Evolutionary conservation across 306 rosid species (phyloP).

Genomic region (Rosa persica): DNA sequence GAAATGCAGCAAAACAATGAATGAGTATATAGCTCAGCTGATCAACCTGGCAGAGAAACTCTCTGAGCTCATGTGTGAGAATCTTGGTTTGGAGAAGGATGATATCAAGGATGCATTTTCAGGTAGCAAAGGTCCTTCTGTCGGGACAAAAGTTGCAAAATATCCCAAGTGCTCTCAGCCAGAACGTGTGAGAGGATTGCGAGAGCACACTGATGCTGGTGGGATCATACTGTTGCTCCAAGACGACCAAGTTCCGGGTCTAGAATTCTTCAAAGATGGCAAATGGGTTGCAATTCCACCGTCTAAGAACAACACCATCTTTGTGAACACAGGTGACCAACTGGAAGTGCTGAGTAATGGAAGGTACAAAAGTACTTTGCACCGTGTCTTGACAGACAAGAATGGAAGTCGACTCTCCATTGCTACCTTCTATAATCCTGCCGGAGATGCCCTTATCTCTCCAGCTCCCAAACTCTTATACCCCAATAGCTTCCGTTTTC

Average conservation of each 20-base stretch:
- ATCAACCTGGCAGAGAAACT: conserved; percentile 64
- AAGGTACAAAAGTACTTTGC: conserved; percentile 56
- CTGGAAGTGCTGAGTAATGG: conserved; percentile 70
- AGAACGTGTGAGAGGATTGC: conserved; percentile 68
- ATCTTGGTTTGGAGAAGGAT: conserved; percentile 60
- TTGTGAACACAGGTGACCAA: conserved; percentile 90
- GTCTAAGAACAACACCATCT: conserved; percentile 70
- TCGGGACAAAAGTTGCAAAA: conserved; percentile 88
- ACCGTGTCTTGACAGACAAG: conserved; percentile 72
- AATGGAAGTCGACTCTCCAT: conserved; percentile 73
- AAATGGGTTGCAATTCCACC: conserved; percentile 88
- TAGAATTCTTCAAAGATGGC: conserved; percentile 69
- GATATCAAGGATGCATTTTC: conserved; percentile 56
- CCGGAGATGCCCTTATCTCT: conserved; percentile 61
- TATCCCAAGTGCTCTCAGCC: conserved; percentile 72
- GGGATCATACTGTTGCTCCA: conserved; percentile 89
- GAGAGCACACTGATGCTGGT: conserved; percentile 95
- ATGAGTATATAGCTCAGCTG: conserved; percentile 63
- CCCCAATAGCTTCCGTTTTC: conserved; percentile 52
- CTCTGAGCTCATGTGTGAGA: conserved; percentile 69
- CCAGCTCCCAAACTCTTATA: conserved; percentile 64
- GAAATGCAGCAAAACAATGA: conserved; percentile 61
- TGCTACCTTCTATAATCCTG: conserved; percentile 81
- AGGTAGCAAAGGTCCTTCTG: conserved; percentile 56
- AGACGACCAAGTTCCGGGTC: conserved; percentile 82